These are phyloP conservation scores for Aspergillus fischeri DNA, from an alignment of 2,329 filamentous ascomycete genomes.

Conservation along the genomic window DNA sequence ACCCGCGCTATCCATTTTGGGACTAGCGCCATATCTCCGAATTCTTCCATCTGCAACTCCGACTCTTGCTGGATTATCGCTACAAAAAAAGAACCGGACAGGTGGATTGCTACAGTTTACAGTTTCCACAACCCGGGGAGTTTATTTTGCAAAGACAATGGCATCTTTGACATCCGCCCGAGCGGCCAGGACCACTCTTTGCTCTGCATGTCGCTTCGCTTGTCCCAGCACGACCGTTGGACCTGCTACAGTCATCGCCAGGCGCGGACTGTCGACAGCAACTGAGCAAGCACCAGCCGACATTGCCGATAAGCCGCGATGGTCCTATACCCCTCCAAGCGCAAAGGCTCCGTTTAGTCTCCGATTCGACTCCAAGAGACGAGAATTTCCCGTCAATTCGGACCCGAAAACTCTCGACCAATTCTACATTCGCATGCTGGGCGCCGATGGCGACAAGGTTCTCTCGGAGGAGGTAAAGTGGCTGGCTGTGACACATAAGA, in stretches of 20 bases:
- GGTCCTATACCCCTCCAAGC: conserved; percentile 64
- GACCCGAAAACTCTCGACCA: conserved; percentile 70
- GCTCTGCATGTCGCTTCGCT: conserved; percentile 27
- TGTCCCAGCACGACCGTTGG: conserved; percentile 10
- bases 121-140: conserved; percentile 15
- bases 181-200: conserved; percentile 34
- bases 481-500: conserved; percentile 96
- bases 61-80: conserved; percentile 7
- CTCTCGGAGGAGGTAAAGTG: conserved; percentile 92
- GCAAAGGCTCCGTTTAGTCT: conserved; percentile 64
- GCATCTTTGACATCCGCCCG: conserved; percentile 46
- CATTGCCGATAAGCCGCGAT: conserved; percentile 53
- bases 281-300: conserved; percentile 27
- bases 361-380: conserved; percentile 30
- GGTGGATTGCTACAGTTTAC: conserved; percentile 6
- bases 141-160: conserved; percentile 33
- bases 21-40: conserved; percentile 22
- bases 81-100: conserved; percentile 9
- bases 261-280: conserved; percentile 26
- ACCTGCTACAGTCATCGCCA: conserved; percentile 15
- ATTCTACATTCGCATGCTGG: conserved; percentile 74
- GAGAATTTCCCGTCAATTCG: conserved; percentile 64
- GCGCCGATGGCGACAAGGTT: conserved; percentile 65
- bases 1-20: conserved; percentile 12
- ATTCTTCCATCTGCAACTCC: conserved; percentile 21